phyloP scores from a whole-genome alignment of 768 basidiomycete species.

The Agaricus sinodeliciosus region DNA sequence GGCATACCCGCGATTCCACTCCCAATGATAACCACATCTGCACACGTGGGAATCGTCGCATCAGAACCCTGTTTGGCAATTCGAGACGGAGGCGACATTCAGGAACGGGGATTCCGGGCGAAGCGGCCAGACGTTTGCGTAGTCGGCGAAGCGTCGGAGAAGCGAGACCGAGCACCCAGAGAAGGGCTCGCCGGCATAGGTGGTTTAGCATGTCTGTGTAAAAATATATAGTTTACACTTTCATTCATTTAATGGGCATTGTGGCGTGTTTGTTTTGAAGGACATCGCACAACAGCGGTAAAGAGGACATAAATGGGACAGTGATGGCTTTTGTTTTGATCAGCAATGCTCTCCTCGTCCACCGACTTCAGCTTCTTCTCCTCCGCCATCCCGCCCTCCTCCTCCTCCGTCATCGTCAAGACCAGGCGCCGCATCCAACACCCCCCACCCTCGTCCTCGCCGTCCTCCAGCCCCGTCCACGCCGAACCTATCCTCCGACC shows the following conservation, averaged over 20 bases:
- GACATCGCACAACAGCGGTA: not conserved
- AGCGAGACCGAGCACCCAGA: slow-evolving; percentile 16
- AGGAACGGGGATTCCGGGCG: slow-evolving; percentile 57
- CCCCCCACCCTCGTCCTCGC: not conserved
- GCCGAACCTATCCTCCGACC: slow-evolving; percentile 14
- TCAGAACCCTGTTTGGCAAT: slow-evolving; percentile 31
- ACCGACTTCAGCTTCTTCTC: slow-evolving; percentile 16
- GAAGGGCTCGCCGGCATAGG: not conserved
- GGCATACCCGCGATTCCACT: slow-evolving; percentile 73
- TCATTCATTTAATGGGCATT: not conserved
- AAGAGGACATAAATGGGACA: slow-evolving; percentile 3
- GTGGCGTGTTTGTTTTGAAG: not conserved
- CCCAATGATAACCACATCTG: slow-evolving; percentile 68
- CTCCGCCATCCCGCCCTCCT: slow-evolving; percentile 15
- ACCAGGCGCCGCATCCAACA: slow-evolving; percentile 2
- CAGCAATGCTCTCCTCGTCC: slow-evolving; percentile 17
- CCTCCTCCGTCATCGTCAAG: slow-evolving; percentile 11
- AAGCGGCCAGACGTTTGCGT: slow-evolving; percentile 21
- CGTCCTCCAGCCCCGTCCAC: not conserved
- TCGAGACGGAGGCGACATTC: slow-evolving; percentile 49
- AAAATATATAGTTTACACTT: too few species aligned
- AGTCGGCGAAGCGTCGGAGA: slow-evolving; percentile 17
- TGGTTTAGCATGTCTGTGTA: too few species aligned
- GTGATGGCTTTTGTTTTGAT: not conserved
- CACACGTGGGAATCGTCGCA: slow-evolving; percentile 32